These are phyloP conservation scores for Hansenula lynferdii DNA, from an alignment of 1,139 yeast genomes.

Conservation along the genomic window DNA sequence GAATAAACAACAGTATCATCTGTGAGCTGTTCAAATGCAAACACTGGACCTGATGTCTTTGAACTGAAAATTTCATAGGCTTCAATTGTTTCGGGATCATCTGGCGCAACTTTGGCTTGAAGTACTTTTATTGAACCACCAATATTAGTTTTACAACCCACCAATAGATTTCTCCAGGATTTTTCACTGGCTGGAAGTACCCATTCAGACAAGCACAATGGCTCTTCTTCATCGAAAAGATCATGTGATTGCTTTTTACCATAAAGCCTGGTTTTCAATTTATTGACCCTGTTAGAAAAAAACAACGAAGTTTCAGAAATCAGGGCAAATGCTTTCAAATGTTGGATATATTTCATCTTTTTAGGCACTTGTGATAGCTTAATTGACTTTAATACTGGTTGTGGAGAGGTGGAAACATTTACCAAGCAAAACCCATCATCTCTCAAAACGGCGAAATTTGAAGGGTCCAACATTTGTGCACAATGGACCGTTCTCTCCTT, in stretches of 20 bases:
- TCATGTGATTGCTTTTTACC: slow-evolving; percentile 3
- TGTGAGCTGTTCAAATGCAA: slow-evolving; percentile 17
- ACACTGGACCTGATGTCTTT: slow-evolving; percentile 23
- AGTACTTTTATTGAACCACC: slow-evolving; percentile 20
- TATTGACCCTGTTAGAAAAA: slow-evolving; percentile 10
- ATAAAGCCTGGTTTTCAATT: slow-evolving; percentile 7
- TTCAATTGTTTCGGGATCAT: slow-evolving; percentile 7
- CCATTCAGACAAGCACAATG: slow-evolving; percentile 18
- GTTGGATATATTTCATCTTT: slow-evolving; percentile 31
- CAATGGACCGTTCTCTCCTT: slow-evolving; percentile 24
- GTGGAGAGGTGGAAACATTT: slow-evolving; percentile 21
- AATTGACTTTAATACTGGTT: slow-evolving; percentile 27
- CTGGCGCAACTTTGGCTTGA: slow-evolving; percentile 8
- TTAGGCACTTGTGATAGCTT: slow-evolving; percentile 36
- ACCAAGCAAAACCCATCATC: slow-evolving; percentile 47
- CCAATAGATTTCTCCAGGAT: slow-evolving; percentile 15
- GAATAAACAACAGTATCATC: slow-evolving; percentile 19
- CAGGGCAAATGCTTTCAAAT: slow-evolving; percentile 34
- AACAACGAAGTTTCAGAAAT: slow-evolving; percentile 26
- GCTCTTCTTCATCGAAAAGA: slow-evolving; percentile 12
- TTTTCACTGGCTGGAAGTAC: slow-evolving; percentile 13
- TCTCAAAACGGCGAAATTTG: slow-evolving; percentile 36
- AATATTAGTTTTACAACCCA: slow-evolving; percentile 13
- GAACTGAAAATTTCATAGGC: slow-evolving; percentile 12
- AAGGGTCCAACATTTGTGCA: slow-evolving; percentile 18